Conservation (phyloP, 2,329 filamentous ascomycete genomes). For the Fusarium sp. region DNA sequence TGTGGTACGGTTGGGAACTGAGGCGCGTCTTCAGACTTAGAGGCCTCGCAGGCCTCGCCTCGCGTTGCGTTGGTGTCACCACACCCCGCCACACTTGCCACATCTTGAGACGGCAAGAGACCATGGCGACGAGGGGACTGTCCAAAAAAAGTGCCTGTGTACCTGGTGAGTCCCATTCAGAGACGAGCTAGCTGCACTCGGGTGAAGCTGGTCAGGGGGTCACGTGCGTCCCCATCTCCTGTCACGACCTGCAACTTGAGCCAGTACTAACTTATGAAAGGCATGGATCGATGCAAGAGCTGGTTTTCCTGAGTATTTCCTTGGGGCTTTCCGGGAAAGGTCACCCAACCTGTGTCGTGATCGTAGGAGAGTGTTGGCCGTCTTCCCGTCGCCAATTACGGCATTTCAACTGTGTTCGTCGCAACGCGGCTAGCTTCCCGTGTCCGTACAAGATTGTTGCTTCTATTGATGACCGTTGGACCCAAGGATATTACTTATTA, state of each 20-base stretch:
- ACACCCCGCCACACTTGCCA: constrained; percentile 28
- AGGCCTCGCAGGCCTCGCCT: constrained; percentile 23
- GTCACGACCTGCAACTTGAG: neutral
- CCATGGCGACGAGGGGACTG: neutral
- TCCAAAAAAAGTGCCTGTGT: constrained; percentile 15
- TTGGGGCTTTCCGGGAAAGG: neutral
- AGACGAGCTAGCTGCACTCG: neutral
- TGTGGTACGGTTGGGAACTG: constrained; percentile 15
- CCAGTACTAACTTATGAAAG: neutral
- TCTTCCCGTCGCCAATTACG: constrained; percentile 8
- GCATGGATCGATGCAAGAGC: neutral
- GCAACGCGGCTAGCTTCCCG: constrained; percentile 16
- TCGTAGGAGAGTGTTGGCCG: constrained; percentile 18
- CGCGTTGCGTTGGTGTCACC: constrained; percentile 30
- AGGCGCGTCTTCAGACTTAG: constrained; percentile 15
- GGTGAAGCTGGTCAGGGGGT: neutral
- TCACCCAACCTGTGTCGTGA: constrained; percentile 1
- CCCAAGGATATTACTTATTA: constrained; percentile 3
- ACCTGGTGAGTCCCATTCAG: constrained; percentile 6
- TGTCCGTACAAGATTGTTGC: neutral
- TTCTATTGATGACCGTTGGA: neutral
- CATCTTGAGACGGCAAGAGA: constrained; percentile 11
- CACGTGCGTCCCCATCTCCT: neutral
- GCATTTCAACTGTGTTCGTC: constrained; percentile 12
- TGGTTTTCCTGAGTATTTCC: neutral